These are phyloP conservation scores for Blastomyces parvus DNA, from an alignment of 2,329 filamentous ascomycete genomes.

Conservation along the genomic window DNA sequence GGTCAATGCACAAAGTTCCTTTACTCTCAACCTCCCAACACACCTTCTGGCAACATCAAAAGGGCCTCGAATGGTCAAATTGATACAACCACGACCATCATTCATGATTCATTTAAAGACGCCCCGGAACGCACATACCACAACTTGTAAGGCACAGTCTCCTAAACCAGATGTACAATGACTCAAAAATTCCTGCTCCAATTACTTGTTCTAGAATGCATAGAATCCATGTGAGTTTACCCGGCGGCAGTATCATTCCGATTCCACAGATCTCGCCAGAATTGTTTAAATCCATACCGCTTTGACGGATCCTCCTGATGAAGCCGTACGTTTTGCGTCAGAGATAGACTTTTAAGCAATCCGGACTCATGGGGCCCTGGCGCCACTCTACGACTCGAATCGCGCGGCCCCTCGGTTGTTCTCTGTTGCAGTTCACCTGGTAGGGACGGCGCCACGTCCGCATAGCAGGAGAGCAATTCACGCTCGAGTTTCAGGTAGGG, in stretches of 20 bases:
- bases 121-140: background rate
- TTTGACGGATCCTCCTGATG: constrained; percentile 64
- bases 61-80: background rate
- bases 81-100: background rate
- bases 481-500: constrained; percentile 78
- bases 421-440: constrained; percentile 63
- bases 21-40: background rate
- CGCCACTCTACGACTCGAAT: constrained; percentile 12
- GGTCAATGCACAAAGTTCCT: background rate
- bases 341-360: constrained; percentile 53
- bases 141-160: background rate
- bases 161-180: background rate
- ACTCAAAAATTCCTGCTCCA: background rate
- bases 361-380: constrained; percentile 35
- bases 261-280: constrained; percentile 73
- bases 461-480: constrained; percentile 71
- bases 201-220: background rate
- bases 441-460: constrained; percentile 71
- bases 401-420: constrained; percentile 39
- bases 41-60: background rate
- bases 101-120: background rate
- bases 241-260: constrained; percentile 15
- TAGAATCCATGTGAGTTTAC: background rate
- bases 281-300: constrained; percentile 73
- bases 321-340: constrained; percentile 45